Evolutionary conservation across 805 yeast species (phyloP).

Genomic region (Kluyveromyces nonfermentans): DNA sequence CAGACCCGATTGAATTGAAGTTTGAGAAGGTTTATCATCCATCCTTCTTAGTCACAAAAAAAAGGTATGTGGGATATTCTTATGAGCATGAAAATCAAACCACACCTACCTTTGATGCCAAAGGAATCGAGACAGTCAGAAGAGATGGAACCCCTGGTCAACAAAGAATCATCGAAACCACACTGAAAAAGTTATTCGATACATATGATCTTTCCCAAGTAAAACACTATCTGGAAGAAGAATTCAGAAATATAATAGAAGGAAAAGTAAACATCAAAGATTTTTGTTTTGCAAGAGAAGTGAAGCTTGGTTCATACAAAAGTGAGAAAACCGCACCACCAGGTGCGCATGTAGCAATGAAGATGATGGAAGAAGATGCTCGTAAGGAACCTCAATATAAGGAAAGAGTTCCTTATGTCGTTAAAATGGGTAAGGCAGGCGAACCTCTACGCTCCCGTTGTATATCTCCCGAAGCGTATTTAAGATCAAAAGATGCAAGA

Average conservation of each 20-base stretch:
- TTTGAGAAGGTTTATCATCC: conserved; percentile 93
- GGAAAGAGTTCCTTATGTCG: conserved; percentile 84
- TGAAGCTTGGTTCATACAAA: conserved; percentile 74
- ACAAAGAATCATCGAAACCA: conserved; percentile 66
- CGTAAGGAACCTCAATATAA: conserved; percentile 77
- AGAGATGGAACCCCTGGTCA: conserved; percentile 94
- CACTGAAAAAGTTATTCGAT: conserved; percentile 60
- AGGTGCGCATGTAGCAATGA: conserved; percentile 76
- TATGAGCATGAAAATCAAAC: conserved; percentile 51
- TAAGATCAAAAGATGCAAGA: conserved; percentile 34
- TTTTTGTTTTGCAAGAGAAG: conserved; percentile 88
- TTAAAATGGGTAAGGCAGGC: conserved; percentile 47
- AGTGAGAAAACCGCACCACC: conserved; percentile 71
- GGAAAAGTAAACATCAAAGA: conserved; percentile 66
- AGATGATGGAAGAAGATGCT: conserved; percentile 51
- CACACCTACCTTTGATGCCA: conserved; percentile 77
- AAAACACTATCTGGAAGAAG: conserved; percentile 51
- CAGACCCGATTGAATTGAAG: conserved; percentile 73
- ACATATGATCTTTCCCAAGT: conserved; percentile 62
- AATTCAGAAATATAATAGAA: conserved; percentile 57
- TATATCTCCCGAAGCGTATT: conserved; percentile 64
- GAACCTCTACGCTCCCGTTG: conserved; percentile 66
- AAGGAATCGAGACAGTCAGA: conserved; percentile 91
- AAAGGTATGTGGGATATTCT: conserved; percentile 82
- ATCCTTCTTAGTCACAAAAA: conserved; percentile 70